Conservation (phyloP, 345 rosid species). For the Ceriops zippeliana region DNA sequence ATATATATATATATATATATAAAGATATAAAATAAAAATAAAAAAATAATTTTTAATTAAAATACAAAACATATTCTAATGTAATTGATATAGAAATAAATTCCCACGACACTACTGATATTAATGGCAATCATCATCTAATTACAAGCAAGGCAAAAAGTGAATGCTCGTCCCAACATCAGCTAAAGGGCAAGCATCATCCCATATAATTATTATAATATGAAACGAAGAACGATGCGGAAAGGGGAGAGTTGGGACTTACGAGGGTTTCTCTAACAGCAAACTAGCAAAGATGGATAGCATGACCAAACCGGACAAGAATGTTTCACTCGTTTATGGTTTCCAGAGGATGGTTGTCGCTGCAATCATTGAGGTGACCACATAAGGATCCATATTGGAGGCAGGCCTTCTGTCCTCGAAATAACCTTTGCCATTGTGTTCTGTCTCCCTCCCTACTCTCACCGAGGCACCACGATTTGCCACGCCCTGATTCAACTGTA, state of each 20-base stretch:
- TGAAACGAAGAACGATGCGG: too few relatives aligned
- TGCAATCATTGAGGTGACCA: slow-evolving; percentile 2
- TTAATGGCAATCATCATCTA: too few relatives aligned
- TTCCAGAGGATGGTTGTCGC: slow-evolving; percentile 5
- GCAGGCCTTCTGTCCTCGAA: slow-evolving; percentile 7
- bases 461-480: slow-evolving; percentile 7
- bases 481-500: slow-evolving; percentile 1
- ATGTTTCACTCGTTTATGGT: background rate
- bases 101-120: too few relatives aligned
- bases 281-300: background rate
- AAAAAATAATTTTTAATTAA: too few relatives aligned
- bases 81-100: too few relatives aligned
- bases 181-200: too few relatives aligned
- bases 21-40: too few relatives aligned
- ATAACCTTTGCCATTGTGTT: slow-evolving; percentile 3
- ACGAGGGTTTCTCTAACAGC: background rate
- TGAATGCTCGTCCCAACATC: too few relatives aligned
- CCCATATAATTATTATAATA: too few relatives aligned
- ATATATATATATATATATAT: too few relatives aligned
- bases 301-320: background rate
- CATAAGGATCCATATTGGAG: slow-evolving; percentile 3
- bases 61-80: too few relatives aligned
- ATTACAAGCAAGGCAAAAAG: too few relatives aligned
- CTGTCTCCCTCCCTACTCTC: slow-evolving; percentile 9
- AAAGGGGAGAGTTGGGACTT: background rate